A percentile compares a stretch with the other conserved stretches of the same genome.
Conservation (phyloP, 1,284 basidiomycete species). For the Tilletia caries region DNA sequence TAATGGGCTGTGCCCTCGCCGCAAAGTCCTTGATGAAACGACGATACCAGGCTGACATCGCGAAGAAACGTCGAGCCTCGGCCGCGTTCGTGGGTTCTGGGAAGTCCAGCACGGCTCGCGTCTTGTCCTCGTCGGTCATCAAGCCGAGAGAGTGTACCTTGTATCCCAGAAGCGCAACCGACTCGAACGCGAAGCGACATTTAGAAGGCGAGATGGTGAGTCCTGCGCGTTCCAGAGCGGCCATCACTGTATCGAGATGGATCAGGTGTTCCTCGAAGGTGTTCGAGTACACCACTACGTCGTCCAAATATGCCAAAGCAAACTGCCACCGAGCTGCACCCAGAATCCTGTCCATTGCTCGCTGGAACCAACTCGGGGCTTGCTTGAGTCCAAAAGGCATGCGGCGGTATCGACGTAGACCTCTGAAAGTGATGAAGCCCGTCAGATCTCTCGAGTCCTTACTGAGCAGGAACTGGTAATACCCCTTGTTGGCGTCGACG, state of each 20-base stretch:
- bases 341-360: constrained; percentile 7
- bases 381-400: constrained; percentile 14
- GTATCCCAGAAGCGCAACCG: background rate
- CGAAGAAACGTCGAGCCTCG: background rate
- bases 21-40: constrained; percentile 2
- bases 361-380: constrained; percentile 8
- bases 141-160: background rate
- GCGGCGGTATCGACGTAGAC: background rate
- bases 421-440: background rate
- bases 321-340: background rate
- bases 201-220: background rate
- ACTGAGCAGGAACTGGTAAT: background rate
- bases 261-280: background rate
- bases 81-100: background rate
- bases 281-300: background rate
- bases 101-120: background rate
- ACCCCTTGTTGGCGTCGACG: constrained; percentile 1
- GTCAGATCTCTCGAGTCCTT: background rate
- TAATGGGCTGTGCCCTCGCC: background rate
- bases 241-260: background rate
- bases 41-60: background rate
- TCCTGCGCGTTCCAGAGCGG: background rate
- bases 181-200: background rate
- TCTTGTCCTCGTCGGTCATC: background rate
- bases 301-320: constrained; percentile 9